Base-by-base conservation (phyloP, 257 asterid species). In the Fraxinus anomala region DNA sequence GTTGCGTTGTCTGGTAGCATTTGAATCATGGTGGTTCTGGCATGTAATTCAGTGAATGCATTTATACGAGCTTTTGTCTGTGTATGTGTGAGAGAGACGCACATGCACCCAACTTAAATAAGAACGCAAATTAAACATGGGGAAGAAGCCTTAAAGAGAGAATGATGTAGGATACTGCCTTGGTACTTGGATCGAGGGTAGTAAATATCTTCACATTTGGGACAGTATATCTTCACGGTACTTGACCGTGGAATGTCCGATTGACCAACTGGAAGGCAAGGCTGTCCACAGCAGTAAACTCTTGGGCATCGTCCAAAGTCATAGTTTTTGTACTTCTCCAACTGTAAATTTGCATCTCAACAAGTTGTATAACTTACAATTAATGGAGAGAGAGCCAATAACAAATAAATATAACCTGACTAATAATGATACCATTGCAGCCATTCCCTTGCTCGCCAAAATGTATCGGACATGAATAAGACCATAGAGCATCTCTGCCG, bases 211-310 rank as follows among this genome's bases (percentile, higher is more conserved):
- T 94, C 99, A 39, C 99, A 94, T 84, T 91, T 92, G 76, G 99
- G 97, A 81, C 99, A 94, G 81, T 92, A 94, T 54, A 92, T 94
- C 88, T 94, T 94, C 73, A 92, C 97, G 0, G 97, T 92, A 82
- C 97, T 94, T 39, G 96, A 91, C 16, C 95, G 96, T 1, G 97
- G 96, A 80, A 94, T 88, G 81, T 94, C 97, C 34, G 99, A 94
- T 85, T 91, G 97, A 70, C 99, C 99, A 82, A 94, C 97, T 12
- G 99, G 99, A 80, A 94, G 96, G 85, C 99, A 92, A 76, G 99
- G 97, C 87, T 92, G 95, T 59, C 99, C 99, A 83, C 91, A 86
- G 84, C 99, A 94, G 85, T 89, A 94, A 79, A 92, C 99, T 88
- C 97, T 87, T 3, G 97, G 97, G 87, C 98, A 94, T 86, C 98